Evolutionary conservation across 257 asterid genomes (phyloP), one percentile per base, ranked within the genome.

Genomic region (Salvia splendens): DNA sequence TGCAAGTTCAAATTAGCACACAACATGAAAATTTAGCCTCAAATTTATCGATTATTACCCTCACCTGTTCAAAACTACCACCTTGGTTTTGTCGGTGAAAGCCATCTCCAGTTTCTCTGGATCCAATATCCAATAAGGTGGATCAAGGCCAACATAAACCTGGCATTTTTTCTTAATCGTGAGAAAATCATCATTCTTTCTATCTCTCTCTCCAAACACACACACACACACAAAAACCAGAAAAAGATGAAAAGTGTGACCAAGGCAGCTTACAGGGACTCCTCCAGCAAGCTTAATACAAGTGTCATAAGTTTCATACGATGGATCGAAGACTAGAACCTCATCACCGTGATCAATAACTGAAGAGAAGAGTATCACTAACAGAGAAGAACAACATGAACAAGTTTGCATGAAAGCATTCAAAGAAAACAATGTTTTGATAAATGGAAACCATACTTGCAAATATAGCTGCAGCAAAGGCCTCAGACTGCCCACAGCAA

Each of bases 401-500:
- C 10, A 10, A 30, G 52, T 33, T 12, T 17, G 8, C 5, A 52
- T 36, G 24, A 41, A 38, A 61, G 5, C 1, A 59, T 42, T 42
- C 4, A 60, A 24, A 14, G 4, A 28, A 9, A 48, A 20, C 38
- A n/a, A 53, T 38, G 35, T 36, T n/a, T 4, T 42, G 40, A 10
- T 2, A 60, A 66, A 9, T 7, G 5, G 28, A 5, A 54, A 48
- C 32, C 28, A 65, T 87, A 89, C 98, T 75, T 52, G 96, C 92
- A 55, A 92, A 86, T 77, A 87, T 83, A 20, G 98, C 45, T 2
- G 96, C 92, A 17, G 96, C 92, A 78, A 92, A 86, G 32, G 98
- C 95, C 89, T 86, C 98, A 0, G 98, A 84, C 77, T 89, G 98
- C 30, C 98, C 98, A 53, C 98, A 92, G 61, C 95, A 85, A 33